These are phyloP conservation scores for Tolypocladium tundrense DNA, from an alignment of 2,329 filamentous ascomycete genomes.

Conservation along the genomic window DNA sequence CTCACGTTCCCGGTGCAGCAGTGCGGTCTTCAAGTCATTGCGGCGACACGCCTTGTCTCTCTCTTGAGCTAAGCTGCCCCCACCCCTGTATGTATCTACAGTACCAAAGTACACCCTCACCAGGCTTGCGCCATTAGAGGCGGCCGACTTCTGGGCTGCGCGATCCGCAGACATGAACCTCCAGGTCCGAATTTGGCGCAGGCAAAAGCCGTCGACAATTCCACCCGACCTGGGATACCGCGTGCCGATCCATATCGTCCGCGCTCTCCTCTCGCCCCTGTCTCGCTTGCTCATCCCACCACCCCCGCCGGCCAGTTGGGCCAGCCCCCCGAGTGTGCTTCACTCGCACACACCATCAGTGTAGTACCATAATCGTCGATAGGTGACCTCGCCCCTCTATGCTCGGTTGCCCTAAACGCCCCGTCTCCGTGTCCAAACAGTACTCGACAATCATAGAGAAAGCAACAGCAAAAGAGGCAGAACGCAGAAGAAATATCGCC, in stretches of 20 bases:
- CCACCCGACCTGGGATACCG: not conserved
- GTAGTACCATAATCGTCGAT: not conserved
- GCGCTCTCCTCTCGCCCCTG: not conserved
- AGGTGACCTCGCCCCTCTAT: slow-evolving; percentile 5
- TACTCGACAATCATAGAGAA: slow-evolving; percentile 1
- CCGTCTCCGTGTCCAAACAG: slow-evolving; percentile 6
- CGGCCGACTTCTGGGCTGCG: not conserved
- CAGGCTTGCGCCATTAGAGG: not conserved
- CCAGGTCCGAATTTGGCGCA: not conserved
- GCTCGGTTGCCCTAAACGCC: slow-evolving; percentile 4
- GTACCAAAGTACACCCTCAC: not conserved
- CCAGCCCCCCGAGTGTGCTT: not conserved
- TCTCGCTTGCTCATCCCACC: not conserved
- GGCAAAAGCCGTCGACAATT: not conserved
- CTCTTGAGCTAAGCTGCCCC: not conserved
- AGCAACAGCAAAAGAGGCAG: not conserved
- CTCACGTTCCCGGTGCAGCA: not conserved
- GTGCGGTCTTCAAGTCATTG: not conserved
- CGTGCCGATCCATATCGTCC: not conserved
- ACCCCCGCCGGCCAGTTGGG: not conserved
- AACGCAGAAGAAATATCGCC: not conserved
- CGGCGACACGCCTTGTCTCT: not conserved
- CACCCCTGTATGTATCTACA: not conserved
- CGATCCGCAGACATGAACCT: not conserved
- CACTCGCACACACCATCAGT: slow-evolving; percentile 2